Percentiles rank a stretch among this genome's conserved stretches.
phyloP scores from a whole-genome alignment of 148 eudicot species.

The Bassia scoparia region DNA sequence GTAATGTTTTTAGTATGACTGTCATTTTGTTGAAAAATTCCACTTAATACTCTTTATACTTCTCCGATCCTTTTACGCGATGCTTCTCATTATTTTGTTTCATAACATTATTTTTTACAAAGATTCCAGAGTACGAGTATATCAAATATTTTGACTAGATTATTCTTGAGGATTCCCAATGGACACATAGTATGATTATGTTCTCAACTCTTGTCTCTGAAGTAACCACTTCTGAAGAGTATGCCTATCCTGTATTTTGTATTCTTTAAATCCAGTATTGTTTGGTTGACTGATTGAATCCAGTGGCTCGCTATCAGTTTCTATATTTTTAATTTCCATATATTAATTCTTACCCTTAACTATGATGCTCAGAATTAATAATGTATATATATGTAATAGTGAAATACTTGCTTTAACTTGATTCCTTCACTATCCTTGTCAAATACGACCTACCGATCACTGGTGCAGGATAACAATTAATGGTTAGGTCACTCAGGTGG shows the following conservation, averaged over 20 bases:
- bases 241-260: too few species aligned
- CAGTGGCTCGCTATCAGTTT: neutral
- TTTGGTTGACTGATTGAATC: too few species aligned
- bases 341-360: neutral
- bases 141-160: conserved; percentile 84
- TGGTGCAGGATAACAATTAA: neutral
- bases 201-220: conserved; percentile 8
- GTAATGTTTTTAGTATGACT: too few species aligned
- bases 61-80: neutral
- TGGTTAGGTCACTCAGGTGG: neutral
- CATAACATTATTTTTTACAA: conserved; percentile 46
- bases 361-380: neutral
- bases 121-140: conserved; percentile 90
- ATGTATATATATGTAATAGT: neutral
- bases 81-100: neutral
- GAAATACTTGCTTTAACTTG: neutral
- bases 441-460: neutral
- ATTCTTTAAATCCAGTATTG: too few species aligned
- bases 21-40: neutral
- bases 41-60: neutral
- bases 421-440: neutral
- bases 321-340: neutral
- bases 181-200: conserved; percentile 60
- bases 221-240: neutral
- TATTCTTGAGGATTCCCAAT: conserved; percentile 68